Evolutionary conservation across 106 monocot species (phyloP).

Genomic region (Iris macrosiphon): DNA sequence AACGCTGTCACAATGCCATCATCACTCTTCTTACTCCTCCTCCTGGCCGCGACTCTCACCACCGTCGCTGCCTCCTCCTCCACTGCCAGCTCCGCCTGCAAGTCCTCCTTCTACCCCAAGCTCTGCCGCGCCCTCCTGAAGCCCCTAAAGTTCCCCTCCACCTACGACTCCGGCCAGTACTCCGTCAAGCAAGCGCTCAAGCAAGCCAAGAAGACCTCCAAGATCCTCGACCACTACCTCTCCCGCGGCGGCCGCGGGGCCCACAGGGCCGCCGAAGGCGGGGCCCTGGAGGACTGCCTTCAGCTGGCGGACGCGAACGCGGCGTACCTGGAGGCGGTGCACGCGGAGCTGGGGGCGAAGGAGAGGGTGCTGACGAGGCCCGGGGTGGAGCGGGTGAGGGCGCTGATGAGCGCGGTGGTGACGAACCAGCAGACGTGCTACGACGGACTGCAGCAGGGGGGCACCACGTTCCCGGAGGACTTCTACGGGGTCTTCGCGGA

Average conservation of each 20-base stretch:
- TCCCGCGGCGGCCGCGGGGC: conserved; percentile 4
- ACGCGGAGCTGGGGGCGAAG: neutral
- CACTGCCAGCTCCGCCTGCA: too few relatives aligned
- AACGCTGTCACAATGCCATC: neutral
- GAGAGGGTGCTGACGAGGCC: neutral
- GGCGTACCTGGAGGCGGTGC: conserved; percentile 4
- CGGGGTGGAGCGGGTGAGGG: conserved; percentile 1
- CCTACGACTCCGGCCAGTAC: conserved; percentile 9
- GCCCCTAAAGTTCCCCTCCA: conserved; percentile 8
- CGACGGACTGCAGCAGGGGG: too few relatives aligned
- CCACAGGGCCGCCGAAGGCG: conserved; percentile 3
- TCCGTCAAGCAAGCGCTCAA: conserved; percentile 16
- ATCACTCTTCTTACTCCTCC: neutral
- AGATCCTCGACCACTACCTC: conserved; percentile 5
- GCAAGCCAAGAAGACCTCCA: too few relatives aligned
- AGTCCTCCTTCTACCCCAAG: neutral
- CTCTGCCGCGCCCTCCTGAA: conserved; percentile 11
- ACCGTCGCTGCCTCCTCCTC: conserved; percentile 17
- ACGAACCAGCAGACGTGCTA: conserved; percentile 27
- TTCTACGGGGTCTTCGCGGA: too few relatives aligned
- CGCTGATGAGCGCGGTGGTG: conserved; percentile 19
- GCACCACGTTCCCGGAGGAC: too few relatives aligned
- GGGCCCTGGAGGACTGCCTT: conserved; percentile 12
- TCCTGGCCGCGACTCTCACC: conserved; percentile 11
- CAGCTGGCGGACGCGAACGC: conserved; percentile 5